Evolutionary conservation across 805 yeast species (phyloP), one percentile per base, ranked within the genome.

Genomic region (Priceomyces medius): DNA sequence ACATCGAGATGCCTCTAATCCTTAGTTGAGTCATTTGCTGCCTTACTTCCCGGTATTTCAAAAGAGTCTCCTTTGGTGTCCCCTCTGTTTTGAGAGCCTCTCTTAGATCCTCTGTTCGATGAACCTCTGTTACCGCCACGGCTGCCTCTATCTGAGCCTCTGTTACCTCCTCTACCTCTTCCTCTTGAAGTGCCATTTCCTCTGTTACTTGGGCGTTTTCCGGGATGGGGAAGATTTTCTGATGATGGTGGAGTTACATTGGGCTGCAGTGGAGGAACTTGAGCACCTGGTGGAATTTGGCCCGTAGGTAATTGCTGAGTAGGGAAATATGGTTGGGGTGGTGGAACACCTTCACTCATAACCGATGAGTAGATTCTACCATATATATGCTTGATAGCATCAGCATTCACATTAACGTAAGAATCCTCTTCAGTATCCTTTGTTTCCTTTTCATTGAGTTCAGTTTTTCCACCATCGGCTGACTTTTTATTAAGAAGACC

Each of bases 291-390:
- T n/a, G 24, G 40, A 9, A 14, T 27, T 21, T 39, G 48, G 20
- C 23, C 40, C 4, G 28, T 33, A 16, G 24, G 21, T 2, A 31
- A 29, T 26, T 37, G 41, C 37, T 31, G 37, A 14, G 27, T 5
- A 20, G 37, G 13, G 8, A 23, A 37, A 37, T 42, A 20, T 28
- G 43, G 14, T 37, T 38, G 42, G 10, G 44, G 42, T 23, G 42
- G 46, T 24, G 47, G 44, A 19, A 16, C 40, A 3, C 73, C 73
- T 39, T 68, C 69, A 47, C 50, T 57, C 74, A 70, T 68, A 19
- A 70, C 73, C 38, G 64, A 61, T 38, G 65, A 63, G 51, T 68
- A 69, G 31, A 70, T 70, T 44, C 68, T 71, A 2, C 72, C 73
- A 43, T 69, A 70, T 35, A 70, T 60, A 44, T 63, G 71, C 48